A percentile compares a stretch with the other conserved stretches of the same genome.
These are phyloP conservation scores for Trichosporon faecale DNA, from an alignment of 1,284 basidiomycete species.

Conservation along the genomic window DNA sequence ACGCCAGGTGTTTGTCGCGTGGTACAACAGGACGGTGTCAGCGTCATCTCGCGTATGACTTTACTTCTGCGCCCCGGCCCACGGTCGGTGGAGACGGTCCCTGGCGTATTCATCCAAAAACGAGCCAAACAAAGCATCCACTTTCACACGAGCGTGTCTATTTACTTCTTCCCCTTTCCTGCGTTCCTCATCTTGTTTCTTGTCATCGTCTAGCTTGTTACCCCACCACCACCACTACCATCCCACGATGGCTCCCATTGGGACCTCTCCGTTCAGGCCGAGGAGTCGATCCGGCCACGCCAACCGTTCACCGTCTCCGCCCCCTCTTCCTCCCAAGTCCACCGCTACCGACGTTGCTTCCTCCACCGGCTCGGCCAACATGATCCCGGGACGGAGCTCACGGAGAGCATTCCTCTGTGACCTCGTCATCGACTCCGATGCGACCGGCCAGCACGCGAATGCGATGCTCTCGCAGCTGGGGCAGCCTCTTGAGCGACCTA, in stretches of 20 bases:
- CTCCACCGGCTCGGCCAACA: constrained; percentile 16
- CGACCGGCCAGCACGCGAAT: constrained; percentile 37
- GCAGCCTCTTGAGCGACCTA: constrained; percentile 32
- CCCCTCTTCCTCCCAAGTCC: constrained; percentile 19
- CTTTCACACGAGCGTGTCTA: constrained; percentile 4
- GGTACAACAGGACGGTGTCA: not conserved
- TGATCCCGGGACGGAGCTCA: constrained; percentile 29
- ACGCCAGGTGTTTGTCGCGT: not conserved
- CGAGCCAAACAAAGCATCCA: constrained; percentile 20
- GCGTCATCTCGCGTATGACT: not conserved
- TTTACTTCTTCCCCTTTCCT: not conserved
- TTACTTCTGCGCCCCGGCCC: not conserved
- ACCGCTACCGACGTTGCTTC: constrained; percentile 18
- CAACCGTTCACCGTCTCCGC: constrained; percentile 15
- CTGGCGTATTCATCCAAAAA: constrained; percentile 3
- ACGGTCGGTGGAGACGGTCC: not conserved
- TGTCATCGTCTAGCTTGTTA: not conserved
- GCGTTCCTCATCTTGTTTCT: not conserved
- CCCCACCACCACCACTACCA: not conserved
- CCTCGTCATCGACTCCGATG: constrained; percentile 42
- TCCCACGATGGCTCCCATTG: constrained; percentile 23
- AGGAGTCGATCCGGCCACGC: constrained; percentile 15
- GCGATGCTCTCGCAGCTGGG: constrained; percentile 43
- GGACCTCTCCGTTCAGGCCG: constrained; percentile 23
- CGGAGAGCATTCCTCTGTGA: constrained; percentile 47